A percentile compares a stretch with the other conserved stretches of the same genome.
Conservation (phyloP, 2,329 filamentous ascomycete species). For the Alternaria arborescens region DNA sequence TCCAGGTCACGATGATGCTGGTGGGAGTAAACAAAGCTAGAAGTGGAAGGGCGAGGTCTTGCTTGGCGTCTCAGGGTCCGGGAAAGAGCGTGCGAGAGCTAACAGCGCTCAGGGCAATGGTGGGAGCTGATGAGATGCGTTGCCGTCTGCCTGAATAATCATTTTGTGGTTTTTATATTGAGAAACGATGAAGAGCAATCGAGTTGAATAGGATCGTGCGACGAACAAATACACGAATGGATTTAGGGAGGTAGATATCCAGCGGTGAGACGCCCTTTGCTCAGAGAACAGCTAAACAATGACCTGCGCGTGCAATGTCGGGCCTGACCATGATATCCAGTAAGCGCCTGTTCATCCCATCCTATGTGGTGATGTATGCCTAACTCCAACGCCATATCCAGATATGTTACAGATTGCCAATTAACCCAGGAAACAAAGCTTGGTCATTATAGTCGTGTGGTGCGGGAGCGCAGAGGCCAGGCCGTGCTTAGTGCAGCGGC, state of each 20-base stretch:
- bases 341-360: constrained; percentile 6
- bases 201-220: not conserved
- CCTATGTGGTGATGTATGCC: constrained; percentile 12
- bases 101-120: not conserved
- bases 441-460: constrained; percentile 32
- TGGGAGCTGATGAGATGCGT: too few relatives aligned
- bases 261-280: not conserved
- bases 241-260: not conserved
- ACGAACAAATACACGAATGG: constrained; percentile 1
- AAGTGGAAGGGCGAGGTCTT: not conserved
- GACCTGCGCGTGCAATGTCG: not conserved
- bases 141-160: not conserved
- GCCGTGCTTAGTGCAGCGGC: not conserved
- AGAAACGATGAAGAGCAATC: not conserved
- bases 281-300: not conserved
- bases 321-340: constrained; percentile 3
- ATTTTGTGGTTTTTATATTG: not conserved
- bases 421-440: constrained; percentile 23
- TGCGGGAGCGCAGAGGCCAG: not conserved
- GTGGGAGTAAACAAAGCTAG: not conserved
- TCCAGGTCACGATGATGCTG: not conserved
- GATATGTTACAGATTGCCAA: constrained; percentile 36
- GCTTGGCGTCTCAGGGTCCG: not conserved
- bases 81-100: not conserved
- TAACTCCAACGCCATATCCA: constrained; percentile 25